Evolutionary conservation across 2,329 filamentous ascomycete species (phyloP).

Genomic region (Thermomyces lanuginosus): DNA sequence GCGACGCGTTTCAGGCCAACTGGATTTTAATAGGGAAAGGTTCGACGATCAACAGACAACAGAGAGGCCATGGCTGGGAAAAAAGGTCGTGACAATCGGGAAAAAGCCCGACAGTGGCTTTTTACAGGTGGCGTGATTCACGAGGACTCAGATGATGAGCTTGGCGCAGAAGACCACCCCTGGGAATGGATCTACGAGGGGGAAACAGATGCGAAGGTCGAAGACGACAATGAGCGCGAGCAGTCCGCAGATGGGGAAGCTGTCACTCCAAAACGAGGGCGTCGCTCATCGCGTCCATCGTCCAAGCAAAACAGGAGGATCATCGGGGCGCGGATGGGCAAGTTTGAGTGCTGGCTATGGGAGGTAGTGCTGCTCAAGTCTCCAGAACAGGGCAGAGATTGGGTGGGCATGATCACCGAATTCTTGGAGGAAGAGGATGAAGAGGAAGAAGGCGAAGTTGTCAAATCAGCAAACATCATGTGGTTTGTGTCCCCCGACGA

Average conservation of each 20-base stretch:
- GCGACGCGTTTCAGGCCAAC: too few species aligned
- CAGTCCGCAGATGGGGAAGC: slow-evolving; percentile 8
- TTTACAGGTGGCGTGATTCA: slow-evolving; percentile 46
- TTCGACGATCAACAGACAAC: too few species aligned
- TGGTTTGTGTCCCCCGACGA: slow-evolving; percentile 82
- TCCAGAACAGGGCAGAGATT: slow-evolving; percentile 70
- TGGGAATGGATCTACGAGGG: slow-evolving; percentile 65
- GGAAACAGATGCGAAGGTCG: slow-evolving; percentile 11
- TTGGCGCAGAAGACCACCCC: slow-evolving; percentile 52
- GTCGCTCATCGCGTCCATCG: slow-evolving; percentile 16
- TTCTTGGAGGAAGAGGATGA: slow-evolving; percentile 61
- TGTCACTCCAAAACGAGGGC: slow-evolving; percentile 12
- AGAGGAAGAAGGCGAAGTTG: slow-evolving; percentile 33
- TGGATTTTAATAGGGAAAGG: too few species aligned
- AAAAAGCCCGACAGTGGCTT: slow-evolving; percentile 33
- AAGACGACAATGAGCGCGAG: slow-evolving; percentile 8
- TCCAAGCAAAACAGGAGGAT: slow-evolving; percentile 36
- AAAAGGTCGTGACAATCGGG: slow-evolving; percentile 14
- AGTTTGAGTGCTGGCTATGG: slow-evolving; percentile 63
- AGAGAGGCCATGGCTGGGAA: too few species aligned
- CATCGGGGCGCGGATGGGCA: slow-evolving; percentile 65
- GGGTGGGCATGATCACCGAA: slow-evolving; percentile 77
- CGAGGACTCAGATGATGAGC: slow-evolving; percentile 79
- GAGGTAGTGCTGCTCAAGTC: slow-evolving; percentile 78
- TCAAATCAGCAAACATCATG: slow-evolving; percentile 73